phyloP scores from a whole-genome alignment of 257 asterid genomes.

The Solanum habrochaites region DNA sequence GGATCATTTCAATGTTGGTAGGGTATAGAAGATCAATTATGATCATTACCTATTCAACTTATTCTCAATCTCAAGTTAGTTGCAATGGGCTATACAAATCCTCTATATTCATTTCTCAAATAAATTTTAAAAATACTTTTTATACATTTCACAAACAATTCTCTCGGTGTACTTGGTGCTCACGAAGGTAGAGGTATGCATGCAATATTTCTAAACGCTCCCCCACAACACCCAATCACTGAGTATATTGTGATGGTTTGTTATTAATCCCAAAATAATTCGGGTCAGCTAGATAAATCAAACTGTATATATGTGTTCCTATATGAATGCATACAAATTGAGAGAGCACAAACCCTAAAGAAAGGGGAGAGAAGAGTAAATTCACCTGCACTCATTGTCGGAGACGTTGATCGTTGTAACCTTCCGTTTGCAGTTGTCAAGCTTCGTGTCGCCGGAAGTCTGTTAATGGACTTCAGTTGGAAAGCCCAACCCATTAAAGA shows the following conservation, averaged over 20 bases:
- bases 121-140: no score
- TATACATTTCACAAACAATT: neutral
- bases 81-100: neutral
- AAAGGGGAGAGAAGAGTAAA: neutral
- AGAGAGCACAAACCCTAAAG: neutral
- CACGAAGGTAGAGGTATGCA: neutral
- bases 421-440: neutral
- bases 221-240: no score
- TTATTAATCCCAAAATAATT: neutral
- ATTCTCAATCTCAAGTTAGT: neutral
- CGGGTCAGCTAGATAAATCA: neutral
- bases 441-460: neutral
- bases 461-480: neutral
- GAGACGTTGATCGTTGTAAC: neutral
- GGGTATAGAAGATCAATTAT: neutral
- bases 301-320: neutral
- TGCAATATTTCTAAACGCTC: no score
- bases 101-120: neutral
- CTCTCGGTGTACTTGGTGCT: neutral
- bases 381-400: neutral
- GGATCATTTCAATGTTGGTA: neutral
- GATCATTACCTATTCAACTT: neutral
- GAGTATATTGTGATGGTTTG: neutral
- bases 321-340: neutral
- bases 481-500: neutral